Conservation (phyloP, 2,329 filamentous ascomycete genomes). For the Aspergillus pseudoterreus region DNA sequence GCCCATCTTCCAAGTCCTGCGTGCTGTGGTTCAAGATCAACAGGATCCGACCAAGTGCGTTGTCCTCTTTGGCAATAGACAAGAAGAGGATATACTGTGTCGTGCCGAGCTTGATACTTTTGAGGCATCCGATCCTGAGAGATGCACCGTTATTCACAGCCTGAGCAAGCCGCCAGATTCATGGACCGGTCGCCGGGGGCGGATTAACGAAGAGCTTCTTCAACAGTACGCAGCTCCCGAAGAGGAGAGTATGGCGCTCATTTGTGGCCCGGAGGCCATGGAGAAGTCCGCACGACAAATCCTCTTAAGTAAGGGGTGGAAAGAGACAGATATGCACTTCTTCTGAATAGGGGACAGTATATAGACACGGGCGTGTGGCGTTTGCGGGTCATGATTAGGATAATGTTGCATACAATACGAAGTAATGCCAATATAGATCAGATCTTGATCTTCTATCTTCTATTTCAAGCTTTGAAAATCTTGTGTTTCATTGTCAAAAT, state of each 20-base stretch:
- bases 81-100: slow-evolving; percentile 79
- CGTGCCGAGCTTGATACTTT: slow-evolving; percentile 67
- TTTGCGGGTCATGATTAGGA: neutral
- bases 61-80: slow-evolving; percentile 74
- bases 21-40: slow-evolving; percentile 65
- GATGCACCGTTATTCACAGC: slow-evolving; percentile 65
- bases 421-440: neutral
- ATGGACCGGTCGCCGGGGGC: slow-evolving; percentile 67
- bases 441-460: neutral
- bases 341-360: slow-evolving; percentile 51
- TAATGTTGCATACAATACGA: neutral
- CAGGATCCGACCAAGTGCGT: slow-evolving; percentile 65
- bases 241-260: slow-evolving; percentile 61
- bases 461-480: too few species aligned
- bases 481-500: neutral
- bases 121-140: slow-evolving; percentile 46
- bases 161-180: slow-evolving; percentile 60
- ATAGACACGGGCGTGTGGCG: neutral
- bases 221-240: slow-evolving; percentile 51
- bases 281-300: slow-evolving; percentile 63
- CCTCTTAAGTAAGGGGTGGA: slow-evolving; percentile 64
- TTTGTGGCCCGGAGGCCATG: slow-evolving; percentile 75
- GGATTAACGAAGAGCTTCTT: slow-evolving; percentile 63
- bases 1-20: slow-evolving; percentile 81
- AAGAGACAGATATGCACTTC: slow-evolving; percentile 68